Conservation (phyloP, 306 rosid genomes). For the Corylus heterophylla region DNA sequence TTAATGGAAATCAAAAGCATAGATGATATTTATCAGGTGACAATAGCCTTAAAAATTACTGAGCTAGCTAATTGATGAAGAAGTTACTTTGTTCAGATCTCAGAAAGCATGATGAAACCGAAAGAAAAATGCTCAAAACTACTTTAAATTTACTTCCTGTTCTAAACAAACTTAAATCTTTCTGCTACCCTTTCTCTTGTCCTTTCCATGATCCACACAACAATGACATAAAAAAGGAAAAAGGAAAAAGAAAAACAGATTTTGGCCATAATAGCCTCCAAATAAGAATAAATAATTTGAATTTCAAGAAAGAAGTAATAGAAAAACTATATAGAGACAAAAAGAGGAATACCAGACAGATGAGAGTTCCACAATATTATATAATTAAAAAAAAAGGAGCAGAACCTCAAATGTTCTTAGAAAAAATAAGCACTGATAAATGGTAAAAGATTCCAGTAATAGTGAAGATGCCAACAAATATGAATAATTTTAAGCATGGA, state of each 20-base stretch:
- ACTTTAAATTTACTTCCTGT: constrained; percentile 9
- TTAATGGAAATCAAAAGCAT: constrained; percentile 31
- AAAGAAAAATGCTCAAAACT: constrained; percentile 1
- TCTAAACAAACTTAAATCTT: background rate
- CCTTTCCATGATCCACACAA: background rate
- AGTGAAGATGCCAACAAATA: constrained; percentile 19
- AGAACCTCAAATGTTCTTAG: background rate
- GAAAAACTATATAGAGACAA: constrained; percentile 10
- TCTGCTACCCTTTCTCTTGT: background rate
- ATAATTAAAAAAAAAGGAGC: constrained; percentile 18
- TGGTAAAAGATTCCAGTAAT: background rate
- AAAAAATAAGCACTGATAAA: constrained; percentile 8
- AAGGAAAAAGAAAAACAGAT: background rate
- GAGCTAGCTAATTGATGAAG: constrained; percentile 2
- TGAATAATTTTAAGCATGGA: constrained; percentile 1
- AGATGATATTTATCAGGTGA: constrained; percentile 16
- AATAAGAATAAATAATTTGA: constrained; percentile 7
- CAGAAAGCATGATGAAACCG: background rate
- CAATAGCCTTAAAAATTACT: constrained; percentile 3
- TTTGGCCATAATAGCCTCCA: constrained; percentile 11
- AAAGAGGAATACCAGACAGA: background rate
- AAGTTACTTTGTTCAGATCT: background rate
- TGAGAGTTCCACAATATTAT: background rate
- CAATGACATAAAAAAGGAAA: constrained; percentile 14
- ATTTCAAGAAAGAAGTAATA: constrained; percentile 2